Evolutionary conservation across 2,329 filamentous ascomycete species (phyloP), one percentile per base, ranked within the genome.

Genomic region (Talaromyces sp.): DNA sequence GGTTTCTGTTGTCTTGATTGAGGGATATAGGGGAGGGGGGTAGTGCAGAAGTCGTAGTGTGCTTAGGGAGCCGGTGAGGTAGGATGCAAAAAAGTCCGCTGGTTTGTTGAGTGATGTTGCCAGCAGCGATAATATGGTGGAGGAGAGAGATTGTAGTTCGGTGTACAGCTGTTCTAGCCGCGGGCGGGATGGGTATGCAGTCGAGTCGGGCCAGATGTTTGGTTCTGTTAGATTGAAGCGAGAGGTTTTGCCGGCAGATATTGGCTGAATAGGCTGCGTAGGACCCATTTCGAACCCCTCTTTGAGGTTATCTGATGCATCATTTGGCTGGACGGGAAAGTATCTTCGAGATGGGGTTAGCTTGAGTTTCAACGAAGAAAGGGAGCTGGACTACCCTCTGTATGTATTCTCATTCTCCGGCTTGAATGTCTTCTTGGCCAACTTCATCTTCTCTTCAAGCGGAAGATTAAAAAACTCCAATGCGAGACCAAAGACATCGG

Each of bases 241-340:
- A 7, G 73, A 67, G 1, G 22, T 51, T 6, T 65, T 65, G 2
- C 51, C 63, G 13, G 15, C 17, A 25, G 67, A 66, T 17, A 69
- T 22, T 5, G 63, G 36, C 5, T 49, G 51, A 10, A 68, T 54
- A 4, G 67, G 58, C 1, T 66, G 63, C 27, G 72, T 67, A 13
- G 78, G 73, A 2, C 81, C 80, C 19, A 82, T 74, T 63, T 82
- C 80, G 66, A 83, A 82, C 0, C 80, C 80, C 69, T 82, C 80
- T 69, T 82, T 82, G 5, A 82, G 70, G 47, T 82, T 82, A 54
- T 80, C 76, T 5, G 70, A 66, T 40, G 69, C 70, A 31, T 78
- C 73, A 31, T 76, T 75, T 3, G 75, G 74, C 68, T 81, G 79
- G 0, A 75, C 72, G 5, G 81, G 81, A 58, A 83, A 82, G 68